Percentiles rank a stretch among this genome's conserved stretches.
These are phyloP conservation scores for Cercospora sp. DNA, from an alignment of 2,329 filamentous ascomycete species.

Conservation along the genomic window DNA sequence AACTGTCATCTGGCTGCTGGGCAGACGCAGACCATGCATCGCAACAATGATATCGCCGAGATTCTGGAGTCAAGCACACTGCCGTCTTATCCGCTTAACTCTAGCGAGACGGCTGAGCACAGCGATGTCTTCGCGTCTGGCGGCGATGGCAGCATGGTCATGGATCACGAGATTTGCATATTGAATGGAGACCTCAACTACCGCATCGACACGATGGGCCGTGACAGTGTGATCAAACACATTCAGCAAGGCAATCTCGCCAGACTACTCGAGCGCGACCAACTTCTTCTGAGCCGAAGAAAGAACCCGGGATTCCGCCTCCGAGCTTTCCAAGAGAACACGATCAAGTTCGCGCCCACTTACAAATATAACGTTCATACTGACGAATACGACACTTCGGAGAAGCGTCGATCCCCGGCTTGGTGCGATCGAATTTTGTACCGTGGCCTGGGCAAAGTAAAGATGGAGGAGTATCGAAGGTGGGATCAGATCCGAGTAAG, in stretches of 20 bases:
- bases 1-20: slow-evolving; percentile 97
- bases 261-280: slow-evolving; percentile 89
- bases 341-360: slow-evolving; percentile 89
- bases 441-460: slow-evolving; percentile 75
- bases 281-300: slow-evolving; percentile 82
- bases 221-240: slow-evolving; percentile 85
- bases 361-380: slow-evolving; percentile 99
- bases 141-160: slow-evolving; percentile 91
- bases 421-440: slow-evolving; percentile 97
- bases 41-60: slow-evolving; percentile 87
- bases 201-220: slow-evolving; percentile 94
- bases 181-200: slow-evolving; percentile 97
- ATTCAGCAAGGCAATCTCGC: slow-evolving; percentile 76
- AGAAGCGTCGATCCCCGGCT: slow-evolving; percentile 90
- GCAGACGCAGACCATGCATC: slow-evolving; percentile 83
- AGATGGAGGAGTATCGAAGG: slow-evolving; percentile 82
- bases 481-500: slow-evolving; percentile 83
- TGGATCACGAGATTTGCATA: slow-evolving; percentile 97
- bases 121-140: slow-evolving; percentile 82
- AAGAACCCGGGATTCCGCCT: slow-evolving; percentile 89
- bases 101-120: slow-evolving; percentile 52
- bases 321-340: slow-evolving; percentile 84
- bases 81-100: slow-evolving; percentile 60
- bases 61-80: slow-evolving; percentile 81
- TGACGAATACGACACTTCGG: slow-evolving; percentile 82